Evolutionary conservation across 75 land plant genomes (phyloP).

Genomic region (Isoetes taiwanensis): DNA sequence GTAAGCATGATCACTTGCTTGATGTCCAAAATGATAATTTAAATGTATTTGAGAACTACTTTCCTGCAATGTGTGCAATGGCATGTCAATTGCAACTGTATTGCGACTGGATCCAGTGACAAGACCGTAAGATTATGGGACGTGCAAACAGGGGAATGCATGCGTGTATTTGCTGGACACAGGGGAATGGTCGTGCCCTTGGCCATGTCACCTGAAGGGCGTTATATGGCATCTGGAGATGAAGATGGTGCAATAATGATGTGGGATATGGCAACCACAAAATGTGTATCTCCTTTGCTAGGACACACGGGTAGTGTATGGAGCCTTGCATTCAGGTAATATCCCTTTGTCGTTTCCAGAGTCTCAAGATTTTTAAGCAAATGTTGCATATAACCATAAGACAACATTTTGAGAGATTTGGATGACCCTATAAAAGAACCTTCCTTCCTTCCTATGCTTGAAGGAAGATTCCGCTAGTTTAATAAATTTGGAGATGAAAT

Average conservation of each 20-base stretch:
- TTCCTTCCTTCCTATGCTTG: no score
- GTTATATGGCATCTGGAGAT: slow-evolving; percentile 97
- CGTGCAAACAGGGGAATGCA: slow-evolving; percentile 89
- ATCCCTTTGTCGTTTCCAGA: no score
- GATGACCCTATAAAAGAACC: no score
- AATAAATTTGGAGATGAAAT: no score
- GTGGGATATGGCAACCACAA: slow-evolving; percentile 88
- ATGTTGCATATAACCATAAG: no score
- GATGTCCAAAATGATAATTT: neutral
- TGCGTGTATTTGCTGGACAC: slow-evolving; percentile 90
- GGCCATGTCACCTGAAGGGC: slow-evolving; percentile 99
- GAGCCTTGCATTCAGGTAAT: slow-evolving; percentile 88
- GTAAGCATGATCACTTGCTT: slow-evolving; percentile 30
- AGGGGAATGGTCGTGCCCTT: slow-evolving; percentile 75
- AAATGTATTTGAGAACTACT: neutral
- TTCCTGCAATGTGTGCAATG: slow-evolving; percentile 78
- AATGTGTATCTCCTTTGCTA: slow-evolving; percentile 71
- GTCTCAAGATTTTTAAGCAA: no score
- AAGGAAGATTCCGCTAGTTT: no score
- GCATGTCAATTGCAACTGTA: slow-evolving; percentile 97
- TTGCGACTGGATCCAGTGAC: slow-evolving; percentile 99
- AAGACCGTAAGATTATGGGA: slow-evolving; percentile 97
- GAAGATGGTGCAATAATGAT: slow-evolving; percentile 91
- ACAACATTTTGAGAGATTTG: no score
- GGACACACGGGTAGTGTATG: slow-evolving; percentile 90